These are phyloP conservation scores for Hypsizygus ulmarius DNA, from an alignment of 1,284 basidiomycete genomes.

Conservation along the genomic window DNA sequence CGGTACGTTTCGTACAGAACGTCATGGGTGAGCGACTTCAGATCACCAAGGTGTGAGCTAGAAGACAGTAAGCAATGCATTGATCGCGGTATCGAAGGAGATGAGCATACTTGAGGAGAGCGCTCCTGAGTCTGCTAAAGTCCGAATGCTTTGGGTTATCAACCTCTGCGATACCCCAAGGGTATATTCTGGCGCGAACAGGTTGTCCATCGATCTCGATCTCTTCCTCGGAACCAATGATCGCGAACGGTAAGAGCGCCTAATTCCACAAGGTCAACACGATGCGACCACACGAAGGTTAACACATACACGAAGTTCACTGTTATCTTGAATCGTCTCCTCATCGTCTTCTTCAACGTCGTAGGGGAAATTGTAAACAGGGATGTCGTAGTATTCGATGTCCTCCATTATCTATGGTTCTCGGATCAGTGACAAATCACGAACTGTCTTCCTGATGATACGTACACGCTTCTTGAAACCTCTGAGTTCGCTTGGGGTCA, in stretches of 20 bases:
- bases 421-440: not conserved
- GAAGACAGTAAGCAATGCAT: conserved; percentile 8
- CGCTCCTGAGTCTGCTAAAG: conserved; percentile 89
- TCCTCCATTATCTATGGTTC: conserved; percentile 91
- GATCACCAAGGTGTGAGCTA: conserved; percentile 92
- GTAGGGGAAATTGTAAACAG: conserved; percentile 99
- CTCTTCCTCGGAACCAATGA: conserved; percentile 97
- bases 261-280: conserved; percentile 25
- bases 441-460: conserved; percentile 15
- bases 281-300: conserved; percentile 9
- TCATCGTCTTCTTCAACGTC: conserved; percentile 99
- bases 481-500: conserved; percentile 88
- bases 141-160: conserved; percentile 99
- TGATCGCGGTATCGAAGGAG: not conserved
- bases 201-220: conserved; percentile 90
- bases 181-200: conserved; percentile 91
- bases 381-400: conserved; percentile 97
- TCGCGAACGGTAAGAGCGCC: conserved; percentile 93
- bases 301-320: conserved; percentile 76
- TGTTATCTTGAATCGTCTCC: conserved; percentile 97
- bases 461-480: conserved; percentile 95
- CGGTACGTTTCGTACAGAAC: conserved; percentile 95
- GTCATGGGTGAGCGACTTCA: conserved; percentile 95
- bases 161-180: conserved; percentile 98
- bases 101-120: conserved; percentile 75